Evolutionary conservation across 108 stramenopile genomes (phyloP), one percentile per base, ranked within the genome.

Genomic region (Seminavis robusta): DNA sequence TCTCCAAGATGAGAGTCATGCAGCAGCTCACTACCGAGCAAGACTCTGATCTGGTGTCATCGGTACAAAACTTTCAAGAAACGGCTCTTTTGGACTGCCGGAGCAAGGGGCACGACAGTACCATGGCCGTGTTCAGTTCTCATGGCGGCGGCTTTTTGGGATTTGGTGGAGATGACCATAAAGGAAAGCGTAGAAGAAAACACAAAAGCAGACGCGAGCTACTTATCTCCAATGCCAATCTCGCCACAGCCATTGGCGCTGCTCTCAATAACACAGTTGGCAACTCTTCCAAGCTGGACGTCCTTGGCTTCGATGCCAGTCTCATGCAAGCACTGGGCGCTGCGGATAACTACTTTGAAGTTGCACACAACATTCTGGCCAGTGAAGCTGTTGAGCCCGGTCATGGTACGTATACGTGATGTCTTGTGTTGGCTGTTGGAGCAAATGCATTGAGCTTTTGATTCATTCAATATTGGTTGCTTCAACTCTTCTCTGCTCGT

Each of bases 291-390:
- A 59, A 52, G 19, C 49, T 69, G 29, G 61, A 69, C 28, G 61
- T 69, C 11, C 3, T 69, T 34, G 68, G 68, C 1, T 69, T 69
- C 36, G 68, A 69, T 56, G 60, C 68, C 7, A 55, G 68, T 44
- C 27, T 62, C 13, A 69, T 69, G 68, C 39, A 40, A 37, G 52
- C 49, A 2, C 23, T 61, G 20, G 28, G 26, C 21, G 21, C 25
- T 28, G 24, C 26, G n/a, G 25, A 28, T 10, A 23, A 16, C 5
- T 27, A 16, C 26, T 15, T 27, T 9, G 17, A 31, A 7, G 21
- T 58, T 46, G 36, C 57, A 4, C 42, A 10, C 6, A 6, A 28
- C 5, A 28, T 27, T 50, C 20, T 25, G 27, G n/a, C 25, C 5
- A 48, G 23, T 25, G 5, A 48, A 48, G 44, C 36, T 3, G 61